phyloP scores from a whole-genome alignment of 306 rosid genomes.

The Herpetospermum pedunculosum region DNA sequence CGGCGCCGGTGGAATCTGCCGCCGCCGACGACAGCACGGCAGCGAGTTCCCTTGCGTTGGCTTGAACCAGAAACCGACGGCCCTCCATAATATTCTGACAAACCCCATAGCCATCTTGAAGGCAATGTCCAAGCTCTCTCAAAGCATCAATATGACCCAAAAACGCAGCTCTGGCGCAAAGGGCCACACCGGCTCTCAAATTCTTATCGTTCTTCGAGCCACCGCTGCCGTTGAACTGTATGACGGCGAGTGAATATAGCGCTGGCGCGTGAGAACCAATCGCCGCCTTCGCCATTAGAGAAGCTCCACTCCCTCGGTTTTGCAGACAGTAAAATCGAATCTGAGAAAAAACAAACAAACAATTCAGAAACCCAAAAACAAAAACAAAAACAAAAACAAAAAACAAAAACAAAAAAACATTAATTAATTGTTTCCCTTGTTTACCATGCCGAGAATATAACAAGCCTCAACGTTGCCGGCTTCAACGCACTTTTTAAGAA shows the following conservation, averaged over 20 bases:
- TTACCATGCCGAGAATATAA: slow-evolving; percentile 89
- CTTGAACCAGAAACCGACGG: slow-evolving; percentile 67
- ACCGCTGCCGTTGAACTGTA: slow-evolving; percentile 94
- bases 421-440: no score
- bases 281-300: slow-evolving; percentile 85
- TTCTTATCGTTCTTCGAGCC: slow-evolving; percentile 83
- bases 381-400: neutral
- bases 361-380: neutral
- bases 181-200: slow-evolving; percentile 78
- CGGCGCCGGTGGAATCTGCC: neutral
- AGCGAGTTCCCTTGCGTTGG: slow-evolving; percentile 84
- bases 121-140: slow-evolving; percentile 85
- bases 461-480: slow-evolving; percentile 87
- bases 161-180: slow-evolving; percentile 86
- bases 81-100: slow-evolving; percentile 76
- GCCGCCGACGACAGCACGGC: slow-evolving; percentile 33
- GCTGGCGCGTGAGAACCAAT: slow-evolving; percentile 82
- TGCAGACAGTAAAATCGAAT: slow-evolving; percentile 87
- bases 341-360: slow-evolving; percentile 21
- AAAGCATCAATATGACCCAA: slow-evolving; percentile 85
- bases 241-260: slow-evolving; percentile 61
- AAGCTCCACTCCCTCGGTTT: slow-evolving; percentile 73
- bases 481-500: slow-evolving; percentile 66
- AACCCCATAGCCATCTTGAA: slow-evolving; percentile 91
- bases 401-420: no score